phyloP scores from a whole-genome alignment of 371 early-diverging fungal species.

The Syncephalastrum monosporum region DNA sequence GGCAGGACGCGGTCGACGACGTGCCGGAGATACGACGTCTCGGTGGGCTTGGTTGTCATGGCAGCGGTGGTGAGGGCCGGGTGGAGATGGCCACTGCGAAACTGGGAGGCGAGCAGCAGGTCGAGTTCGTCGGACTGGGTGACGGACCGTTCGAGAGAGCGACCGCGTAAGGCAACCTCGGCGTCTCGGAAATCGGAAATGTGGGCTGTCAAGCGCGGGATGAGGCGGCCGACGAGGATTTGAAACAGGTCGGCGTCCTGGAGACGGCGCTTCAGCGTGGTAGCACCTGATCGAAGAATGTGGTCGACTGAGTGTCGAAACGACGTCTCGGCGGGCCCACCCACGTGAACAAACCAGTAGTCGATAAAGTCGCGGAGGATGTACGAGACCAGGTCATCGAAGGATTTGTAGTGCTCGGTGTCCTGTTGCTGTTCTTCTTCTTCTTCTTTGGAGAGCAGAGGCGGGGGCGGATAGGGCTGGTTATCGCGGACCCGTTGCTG shows the following conservation, averaged over 20 bases:
- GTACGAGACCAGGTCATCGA: constrained; percentile 41
- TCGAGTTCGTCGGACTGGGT: constrained; percentile 66
- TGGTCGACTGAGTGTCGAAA: constrained; percentile 46
- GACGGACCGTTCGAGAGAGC: constrained; percentile 48
- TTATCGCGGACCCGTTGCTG: constrained; percentile 17
- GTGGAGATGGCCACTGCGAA: constrained; percentile 60
- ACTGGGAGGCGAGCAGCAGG: constrained; percentile 60
- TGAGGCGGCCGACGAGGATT: constrained; percentile 55
- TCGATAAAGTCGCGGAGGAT: constrained; percentile 58
- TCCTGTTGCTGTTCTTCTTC: constrained; percentile 20
- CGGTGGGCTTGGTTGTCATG: constrained; percentile 48
- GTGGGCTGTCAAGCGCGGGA: constrained; percentile 71
- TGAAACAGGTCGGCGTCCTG: constrained; percentile 58
- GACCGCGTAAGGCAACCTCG: constrained; percentile 59
- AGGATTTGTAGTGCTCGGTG: constrained; percentile 21
- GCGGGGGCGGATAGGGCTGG: not conserved
- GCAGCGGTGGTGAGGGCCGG: constrained; percentile 55
- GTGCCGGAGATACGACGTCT: constrained; percentile 66
- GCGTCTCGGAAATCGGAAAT: constrained; percentile 66
- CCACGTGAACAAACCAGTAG: constrained; percentile 57
- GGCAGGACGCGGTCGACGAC: constrained; percentile 66
- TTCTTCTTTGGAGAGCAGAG: constrained; percentile 5
- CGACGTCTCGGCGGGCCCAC: constrained; percentile 27
- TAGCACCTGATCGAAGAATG: constrained; percentile 42
- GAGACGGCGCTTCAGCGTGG: constrained; percentile 37